These are phyloP conservation scores for Suillus decipiens DNA, from an alignment of 768 basidiomycete species.

Conservation along the genomic window DNA sequence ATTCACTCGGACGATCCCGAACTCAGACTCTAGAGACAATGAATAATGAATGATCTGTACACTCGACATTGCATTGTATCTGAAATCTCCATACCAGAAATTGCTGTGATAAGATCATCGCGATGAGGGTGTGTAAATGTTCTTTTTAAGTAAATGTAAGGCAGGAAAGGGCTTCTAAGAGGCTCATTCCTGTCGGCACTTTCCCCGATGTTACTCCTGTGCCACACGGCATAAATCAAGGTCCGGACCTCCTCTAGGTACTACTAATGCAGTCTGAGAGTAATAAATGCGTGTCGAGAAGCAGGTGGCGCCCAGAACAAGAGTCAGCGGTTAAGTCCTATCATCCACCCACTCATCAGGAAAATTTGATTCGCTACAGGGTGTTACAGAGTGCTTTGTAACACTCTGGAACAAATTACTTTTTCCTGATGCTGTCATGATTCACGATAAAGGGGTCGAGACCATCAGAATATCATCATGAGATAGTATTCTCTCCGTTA, in stretches of 20 bases:
- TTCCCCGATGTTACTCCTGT: not conserved
- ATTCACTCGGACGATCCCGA: not conserved
- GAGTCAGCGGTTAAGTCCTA: not conserved
- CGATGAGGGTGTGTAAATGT: not conserved
- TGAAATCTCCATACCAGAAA: not conserved
- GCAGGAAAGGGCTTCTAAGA: not conserved
- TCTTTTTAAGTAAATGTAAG: not conserved
- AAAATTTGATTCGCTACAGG: no score
- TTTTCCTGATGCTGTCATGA: no score
- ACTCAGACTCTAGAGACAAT: not conserved
- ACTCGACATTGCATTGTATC: not conserved
- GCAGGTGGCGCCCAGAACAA: slow-evolving; percentile 7
- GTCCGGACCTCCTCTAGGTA: slow-evolving; percentile 3
- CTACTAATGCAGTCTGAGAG: not conserved
- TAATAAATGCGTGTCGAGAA: not conserved
- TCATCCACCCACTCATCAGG: slow-evolving; percentile 7
- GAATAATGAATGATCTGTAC: not conserved
- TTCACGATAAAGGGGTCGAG: not conserved
- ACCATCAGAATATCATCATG: not conserved
- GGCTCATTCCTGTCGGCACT: not conserved
- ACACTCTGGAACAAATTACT: no score
- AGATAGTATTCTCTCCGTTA: not conserved
- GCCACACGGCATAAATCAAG: slow-evolving; percentile 5
- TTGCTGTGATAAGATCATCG: not conserved
- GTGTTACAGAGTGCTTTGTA: no score